Evolutionary conservation across 129 eudicot genomes (phyloP).

Genomic region (carrot (Daucus carota)): DH1_v3.0 NC_030386.2:17129001-17129500

Average conservation of each 20-base stretch:
- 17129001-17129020: constrained; percentile 92
- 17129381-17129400: constrained; percentile 67
- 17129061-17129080: constrained; percentile 71
- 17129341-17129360: constrained; percentile 90
- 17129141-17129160: constrained; percentile 69
- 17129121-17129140: constrained; percentile 94
- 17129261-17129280: constrained; percentile 59
- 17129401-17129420: constrained; percentile 81
- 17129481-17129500: constrained; percentile 77
- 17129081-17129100: constrained; percentile 83
- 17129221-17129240: constrained; percentile 47
- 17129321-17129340: constrained; percentile 99
- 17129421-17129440: constrained; percentile 94
- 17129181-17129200: constrained; percentile 98
- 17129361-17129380: constrained; percentile 89
- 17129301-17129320: constrained; percentile 87
- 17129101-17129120: constrained; percentile 61
- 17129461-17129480: constrained; percentile 79
- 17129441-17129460: constrained; percentile 73
- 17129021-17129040: constrained; percentile 61
- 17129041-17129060: constrained; percentile 75
- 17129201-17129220: constrained; percentile 68
- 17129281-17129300: constrained; percentile 72
- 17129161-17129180: constrained; percentile 92
- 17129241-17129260: constrained; percentile 94